Evolutionary conservation across 1,284 basidiomycete genomes (phyloP).

Genomic region (Ustilago nuda): DNA sequence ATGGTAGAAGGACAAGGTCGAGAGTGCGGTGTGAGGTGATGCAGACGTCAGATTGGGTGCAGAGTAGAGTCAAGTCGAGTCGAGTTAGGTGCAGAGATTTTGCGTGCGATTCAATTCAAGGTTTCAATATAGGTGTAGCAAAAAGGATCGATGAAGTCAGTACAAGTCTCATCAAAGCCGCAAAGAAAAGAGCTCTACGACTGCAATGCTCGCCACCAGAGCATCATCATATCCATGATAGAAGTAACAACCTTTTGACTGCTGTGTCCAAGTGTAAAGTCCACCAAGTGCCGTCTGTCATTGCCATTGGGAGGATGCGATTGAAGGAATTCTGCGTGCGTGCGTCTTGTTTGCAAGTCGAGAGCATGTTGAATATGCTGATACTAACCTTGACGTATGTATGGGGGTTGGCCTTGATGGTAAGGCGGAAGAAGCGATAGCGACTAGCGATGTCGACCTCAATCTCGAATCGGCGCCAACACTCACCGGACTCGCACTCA

Average conservation of each 20-base stretch:
- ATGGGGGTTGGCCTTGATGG: slow-evolving; percentile 52
- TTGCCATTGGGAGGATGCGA: background rate
- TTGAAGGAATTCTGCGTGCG: slow-evolving; percentile 11
- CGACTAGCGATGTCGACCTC: slow-evolving; percentile 30
- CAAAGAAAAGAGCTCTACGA: background rate
- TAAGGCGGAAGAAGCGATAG: slow-evolving; percentile 43
- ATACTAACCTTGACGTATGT: slow-evolving; percentile 59
- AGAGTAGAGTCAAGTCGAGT: background rate
- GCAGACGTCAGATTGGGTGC: background rate
- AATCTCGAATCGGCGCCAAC: slow-evolving; percentile 21
- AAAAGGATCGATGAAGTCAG: slow-evolving; percentile 25
- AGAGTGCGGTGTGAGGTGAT: slow-evolving; percentile 3
- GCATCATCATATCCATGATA: background rate
- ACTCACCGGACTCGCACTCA: background rate
- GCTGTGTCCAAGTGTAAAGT: background rate
- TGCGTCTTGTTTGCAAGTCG: slow-evolving; percentile 3
- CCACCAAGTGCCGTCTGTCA: background rate
- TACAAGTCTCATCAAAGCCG: background rate
- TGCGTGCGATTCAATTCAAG: background rate
- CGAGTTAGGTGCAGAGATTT: slow-evolving; percentile 4
- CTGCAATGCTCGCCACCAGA: slow-evolving; percentile 5
- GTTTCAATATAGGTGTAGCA: background rate
- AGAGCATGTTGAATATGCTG: slow-evolving; percentile 6
- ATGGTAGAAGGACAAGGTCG: background rate
- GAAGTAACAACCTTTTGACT: background rate